phyloP scores from a whole-genome alignment of 306 rosid species.

The Lablab purpureus region DNA sequence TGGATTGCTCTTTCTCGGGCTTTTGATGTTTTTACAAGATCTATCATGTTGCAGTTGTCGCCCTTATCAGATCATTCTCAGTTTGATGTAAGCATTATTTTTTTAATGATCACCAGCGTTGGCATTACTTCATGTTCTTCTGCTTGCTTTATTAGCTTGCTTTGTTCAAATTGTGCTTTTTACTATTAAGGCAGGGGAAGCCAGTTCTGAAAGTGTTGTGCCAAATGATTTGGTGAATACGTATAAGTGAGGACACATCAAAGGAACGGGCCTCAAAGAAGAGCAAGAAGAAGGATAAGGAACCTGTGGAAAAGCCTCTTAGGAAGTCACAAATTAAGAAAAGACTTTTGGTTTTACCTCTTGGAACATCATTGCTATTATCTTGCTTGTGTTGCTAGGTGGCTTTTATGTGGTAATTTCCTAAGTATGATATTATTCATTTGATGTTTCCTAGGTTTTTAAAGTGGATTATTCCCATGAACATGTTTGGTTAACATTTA shows the following conservation, averaged over 20 bases:
- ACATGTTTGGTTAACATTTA: neutral
- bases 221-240: conserved; percentile 65
- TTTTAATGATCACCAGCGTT: conserved; percentile 17
- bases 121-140: conserved; percentile 35
- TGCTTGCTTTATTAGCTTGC: conserved; percentile 32
- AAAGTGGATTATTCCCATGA: conserved; percentile 18
- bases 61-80: conserved; percentile 51
- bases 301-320: conserved; percentile 75
- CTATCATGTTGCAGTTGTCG: conserved; percentile 92
- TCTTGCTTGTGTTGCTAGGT: conserved; percentile 85
- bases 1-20: conserved; percentile 99
- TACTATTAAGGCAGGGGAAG: conserved; percentile 69
- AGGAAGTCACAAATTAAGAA: conserved; percentile 67
- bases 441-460: conserved; percentile 37
- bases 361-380: conserved; percentile 80
- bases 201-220: conserved; percentile 59
- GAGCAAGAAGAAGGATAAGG: conserved; percentile 88
- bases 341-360: conserved; percentile 94
- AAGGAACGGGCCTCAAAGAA: conserved; percentile 85
- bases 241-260: conserved; percentile 66
- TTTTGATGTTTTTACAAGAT: conserved; percentile 91
- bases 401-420: conserved; percentile 98
- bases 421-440: conserved; percentile 28
- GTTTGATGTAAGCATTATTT: conserved; percentile 61
- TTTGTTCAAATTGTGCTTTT: conserved; percentile 42